These are phyloP conservation scores for Alternaria arbusti DNA, from an alignment of 2,329 filamentous ascomycete species.

Conservation along the genomic window DNA sequence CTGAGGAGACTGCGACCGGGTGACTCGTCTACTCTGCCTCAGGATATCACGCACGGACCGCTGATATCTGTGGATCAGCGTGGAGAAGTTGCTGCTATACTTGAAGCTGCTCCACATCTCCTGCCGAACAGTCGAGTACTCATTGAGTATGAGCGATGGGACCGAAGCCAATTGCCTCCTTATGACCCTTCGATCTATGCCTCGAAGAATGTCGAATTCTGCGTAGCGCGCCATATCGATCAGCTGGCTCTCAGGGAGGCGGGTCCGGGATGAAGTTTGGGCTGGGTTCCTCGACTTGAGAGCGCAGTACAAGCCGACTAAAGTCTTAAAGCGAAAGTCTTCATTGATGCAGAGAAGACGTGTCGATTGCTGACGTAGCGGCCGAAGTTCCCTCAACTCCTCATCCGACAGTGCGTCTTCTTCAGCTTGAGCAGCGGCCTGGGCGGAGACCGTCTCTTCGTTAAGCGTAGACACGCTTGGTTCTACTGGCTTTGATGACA, in stretches of 20 bases:
- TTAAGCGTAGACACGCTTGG: background rate
- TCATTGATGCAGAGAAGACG: background rate
- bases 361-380: background rate
- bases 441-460: background rate
- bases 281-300: background rate
- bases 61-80: background rate
- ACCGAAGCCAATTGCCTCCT: background rate
- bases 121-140: background rate
- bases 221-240: background rate
- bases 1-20: background rate
- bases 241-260: background rate
- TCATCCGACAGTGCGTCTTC: background rate
- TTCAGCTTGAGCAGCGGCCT: background rate
- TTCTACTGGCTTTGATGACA: background rate
- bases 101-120: background rate
- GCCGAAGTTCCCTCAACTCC: background rate
- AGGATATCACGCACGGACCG: background rate
- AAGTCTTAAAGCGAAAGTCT: background rate
- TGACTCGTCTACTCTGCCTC: background rate
- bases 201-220: background rate
- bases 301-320: background rate
- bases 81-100: background rate
- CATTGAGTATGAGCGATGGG: background rate
- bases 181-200: background rate
- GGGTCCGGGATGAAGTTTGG: background rate